A percentile compares a stretch with the other conserved stretches of the same genome.
Conservation (phyloP, 2,329 filamentous ascomycete genomes). For the Cylindrodendrum hubeiense region DNA sequence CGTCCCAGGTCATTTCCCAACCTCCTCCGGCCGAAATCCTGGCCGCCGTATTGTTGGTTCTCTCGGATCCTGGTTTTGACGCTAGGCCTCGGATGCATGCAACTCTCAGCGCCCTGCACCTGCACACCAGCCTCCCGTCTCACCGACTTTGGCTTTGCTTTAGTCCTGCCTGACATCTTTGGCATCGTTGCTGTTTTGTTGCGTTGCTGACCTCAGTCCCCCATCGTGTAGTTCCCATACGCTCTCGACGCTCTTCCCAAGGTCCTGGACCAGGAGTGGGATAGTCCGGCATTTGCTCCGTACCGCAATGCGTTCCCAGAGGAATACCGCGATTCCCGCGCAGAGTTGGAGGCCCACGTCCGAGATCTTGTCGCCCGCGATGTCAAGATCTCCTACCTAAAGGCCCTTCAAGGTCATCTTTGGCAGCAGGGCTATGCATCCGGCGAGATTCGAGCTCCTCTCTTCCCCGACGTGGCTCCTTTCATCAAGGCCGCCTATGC, state of each 20-base stretch:
- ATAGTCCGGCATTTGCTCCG: constrained; percentile 70
- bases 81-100: constrained; percentile 36
- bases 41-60: constrained; percentile 28
- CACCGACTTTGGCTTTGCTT: constrained; percentile 42
- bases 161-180: constrained; percentile 23
- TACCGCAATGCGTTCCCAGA: constrained; percentile 80
- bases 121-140: constrained; percentile 25
- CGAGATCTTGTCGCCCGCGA: constrained; percentile 78
- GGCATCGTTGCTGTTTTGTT: constrained; percentile 16
- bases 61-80: constrained; percentile 20
- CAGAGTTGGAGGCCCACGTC: constrained; percentile 74
- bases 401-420: constrained; percentile 83
- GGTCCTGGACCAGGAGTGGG: constrained; percentile 76
- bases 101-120: constrained; percentile 27
- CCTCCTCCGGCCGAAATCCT: constrained; percentile 37
- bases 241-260: constrained; percentile 75
- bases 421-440: constrained; percentile 81
- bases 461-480: constrained; percentile 81
- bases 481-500: constrained; percentile 70
- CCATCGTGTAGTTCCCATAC: constrained; percentile 76
- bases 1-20: constrained; percentile 35
- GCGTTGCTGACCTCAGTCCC: constrained; percentile 32
- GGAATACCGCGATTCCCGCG: constrained; percentile 69
- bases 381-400: constrained; percentile 82
- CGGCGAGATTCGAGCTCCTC: constrained; percentile 76